These are phyloP conservation scores for Colletotrichum sp. DNA, from an alignment of 2,329 filamentous ascomycete genomes.

Conservation along the genomic window DNA sequence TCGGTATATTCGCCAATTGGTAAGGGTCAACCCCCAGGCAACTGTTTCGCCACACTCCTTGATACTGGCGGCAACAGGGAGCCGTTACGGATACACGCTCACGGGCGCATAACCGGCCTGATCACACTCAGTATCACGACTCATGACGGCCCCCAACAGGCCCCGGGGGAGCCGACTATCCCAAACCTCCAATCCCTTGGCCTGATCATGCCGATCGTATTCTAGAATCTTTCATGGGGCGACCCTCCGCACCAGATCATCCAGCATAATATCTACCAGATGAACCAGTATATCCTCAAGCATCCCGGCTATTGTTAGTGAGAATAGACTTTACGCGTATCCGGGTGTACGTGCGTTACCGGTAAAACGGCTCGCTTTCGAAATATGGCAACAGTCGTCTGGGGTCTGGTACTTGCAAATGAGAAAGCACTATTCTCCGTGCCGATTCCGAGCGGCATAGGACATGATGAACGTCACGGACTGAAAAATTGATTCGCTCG, in stretches of 20 bases:
- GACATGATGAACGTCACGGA: background rate
- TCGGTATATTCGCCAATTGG: background rate
- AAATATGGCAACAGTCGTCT: background rate
- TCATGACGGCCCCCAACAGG: background rate
- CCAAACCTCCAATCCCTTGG: background rate
- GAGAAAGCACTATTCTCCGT: background rate
- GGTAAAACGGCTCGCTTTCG: background rate
- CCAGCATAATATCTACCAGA: background rate
- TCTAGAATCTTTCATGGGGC: background rate
- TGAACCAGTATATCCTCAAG: background rate
- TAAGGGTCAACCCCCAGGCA: background rate
- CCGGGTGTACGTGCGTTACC: background rate
- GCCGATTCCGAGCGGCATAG: background rate
- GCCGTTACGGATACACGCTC: background rate
- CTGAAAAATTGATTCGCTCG: background rate
- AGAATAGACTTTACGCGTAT: background rate
- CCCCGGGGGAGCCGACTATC: background rate
- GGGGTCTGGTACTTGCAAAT: background rate
- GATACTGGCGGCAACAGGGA: background rate
- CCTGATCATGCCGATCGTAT: background rate
- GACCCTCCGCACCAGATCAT: background rate
- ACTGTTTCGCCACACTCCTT: background rate
- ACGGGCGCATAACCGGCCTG: background rate
- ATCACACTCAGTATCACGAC: background rate
- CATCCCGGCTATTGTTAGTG: background rate